Base-by-base conservation (phyloP, 768 basidiomycete genomes). In the Dioszegia aurantiaca region DNA sequence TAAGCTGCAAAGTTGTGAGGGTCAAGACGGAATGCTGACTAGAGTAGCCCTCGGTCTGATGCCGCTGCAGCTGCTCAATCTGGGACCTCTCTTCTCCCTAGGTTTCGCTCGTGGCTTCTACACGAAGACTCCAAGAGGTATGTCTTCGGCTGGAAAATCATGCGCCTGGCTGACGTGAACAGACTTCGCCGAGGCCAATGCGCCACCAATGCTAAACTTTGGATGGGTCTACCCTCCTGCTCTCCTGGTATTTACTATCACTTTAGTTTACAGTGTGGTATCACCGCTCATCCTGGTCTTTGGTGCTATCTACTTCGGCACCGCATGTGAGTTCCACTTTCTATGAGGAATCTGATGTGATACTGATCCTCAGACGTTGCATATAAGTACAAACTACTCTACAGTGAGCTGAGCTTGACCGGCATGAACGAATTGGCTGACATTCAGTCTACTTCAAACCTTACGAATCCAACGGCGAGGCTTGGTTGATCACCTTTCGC, bases 191-290 rank as follows among this genome's bases (percentile, higher is more conserved):
- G 95, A 95, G 74, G 82, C 98, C 16, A 95, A 99, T 70, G 91
- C 92, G 0, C 95, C 95, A 5, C 92, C 95, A 0, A 90, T 93
- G 87, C 88, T 98, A 78, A 98, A 97, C 77, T 94, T 98, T 65
- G 95, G 95, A 49, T 83, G 88, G 48, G 91, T 99, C 11, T 99
- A 97, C 74, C 95, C 95, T 0, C 94, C 97, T 72, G 89, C 93
- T 4, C 90, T 98, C 59, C 81, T 99, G 42, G 87, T 98, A 75
- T 98, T 97, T 77, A 88, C 91, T 62, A 88, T 99, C 77, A 93
- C 89, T 36, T 80, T 99, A 68, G 81, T 93, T 33, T 98, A 98
- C 80, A 93, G 91, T 75, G 88, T 99, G 63, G 88, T 94, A 12
- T 90, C 95, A 60, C 95, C 95, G 0, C 82, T 95, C 63, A 95